Evolutionary conservation across 108 stramenopile species (phyloP).

Genomic region (Craspedostauros australis): DNA sequence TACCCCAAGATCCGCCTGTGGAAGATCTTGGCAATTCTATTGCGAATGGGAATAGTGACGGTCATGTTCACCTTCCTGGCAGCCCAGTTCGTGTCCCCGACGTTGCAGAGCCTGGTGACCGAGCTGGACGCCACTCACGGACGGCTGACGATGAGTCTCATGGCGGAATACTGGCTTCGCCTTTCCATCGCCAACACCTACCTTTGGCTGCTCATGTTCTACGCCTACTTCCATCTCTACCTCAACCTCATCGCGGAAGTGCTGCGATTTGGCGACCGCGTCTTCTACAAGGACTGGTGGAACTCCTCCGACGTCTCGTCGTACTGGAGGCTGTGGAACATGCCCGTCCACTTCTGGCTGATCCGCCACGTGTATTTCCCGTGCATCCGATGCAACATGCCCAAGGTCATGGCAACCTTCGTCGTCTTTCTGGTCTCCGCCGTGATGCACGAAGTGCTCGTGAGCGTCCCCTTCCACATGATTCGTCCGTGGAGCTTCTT

Average conservation of each 20-base stretch:
- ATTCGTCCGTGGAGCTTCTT: constrained; percentile 72
- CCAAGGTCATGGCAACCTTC: constrained; percentile 62
- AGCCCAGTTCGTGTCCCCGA: constrained; percentile 65
- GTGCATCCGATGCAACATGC: constrained; percentile 57
- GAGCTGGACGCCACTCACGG: constrained; percentile 57
- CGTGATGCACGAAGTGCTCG: constrained; percentile 85
- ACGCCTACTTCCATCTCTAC: constrained; percentile 85
- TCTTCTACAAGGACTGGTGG: constrained; percentile 88
- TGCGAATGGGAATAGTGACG: constrained; percentile 44
- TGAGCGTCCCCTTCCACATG: constrained; percentile 85
- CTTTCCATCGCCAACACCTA: constrained; percentile 82
- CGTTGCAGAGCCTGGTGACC: constrained; percentile 39
- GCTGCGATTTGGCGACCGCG: constrained; percentile 87
- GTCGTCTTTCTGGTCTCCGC: constrained; percentile 89
- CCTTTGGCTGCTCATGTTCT: constrained; percentile 90
- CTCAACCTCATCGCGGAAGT: constrained; percentile 90
- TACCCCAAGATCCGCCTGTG: constrained; percentile 34
- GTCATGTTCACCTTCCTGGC: constrained; percentile 51
- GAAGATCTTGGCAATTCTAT: constrained; percentile 40
- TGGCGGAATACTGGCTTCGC: constrained; percentile 70
- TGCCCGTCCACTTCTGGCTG: constrained; percentile 93
- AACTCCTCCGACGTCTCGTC: constrained; percentile 81
- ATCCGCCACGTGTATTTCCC: constrained; percentile 92
- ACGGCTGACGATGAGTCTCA: constrained; percentile 30
- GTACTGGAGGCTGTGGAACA: constrained; percentile 93